Base-by-base conservation (phyloP, 2,329 filamentous ascomycete genomes). In the Diplodia intermedia region DNA sequence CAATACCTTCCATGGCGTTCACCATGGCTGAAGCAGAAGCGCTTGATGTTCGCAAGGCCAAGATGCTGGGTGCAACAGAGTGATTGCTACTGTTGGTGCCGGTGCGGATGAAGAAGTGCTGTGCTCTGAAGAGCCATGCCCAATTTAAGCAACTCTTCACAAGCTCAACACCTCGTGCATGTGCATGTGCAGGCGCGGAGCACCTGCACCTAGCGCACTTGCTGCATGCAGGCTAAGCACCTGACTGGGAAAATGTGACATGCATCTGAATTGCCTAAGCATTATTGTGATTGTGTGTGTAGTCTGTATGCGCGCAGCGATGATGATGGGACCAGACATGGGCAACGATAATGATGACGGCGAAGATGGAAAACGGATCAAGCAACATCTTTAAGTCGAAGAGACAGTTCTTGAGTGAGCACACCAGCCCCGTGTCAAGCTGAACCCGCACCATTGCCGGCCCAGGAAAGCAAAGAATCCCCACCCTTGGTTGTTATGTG, bases 1-100 rank as follows among this genome's bases (percentile, higher is more conserved):
- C n/a, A n/a, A 66, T 66, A 18, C 65, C 65, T 38, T 66, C 65
- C 65, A 66, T 66, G 23, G 54, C 31, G 14, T n/a, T 55, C 11
- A 29, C 40, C 65, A 57, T 57, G 43, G 47, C n/a, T 29, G n/a
- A 38, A 52, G 18, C 9, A n/a, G 12, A 2, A 5, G 6, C 23
- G 14, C 50, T 38, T 53, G 49, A 18, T 18, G 38, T 18, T n/a
- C 11, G 3, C 43, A 20, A 47, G 14, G 7, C 43, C 43, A n/a
- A 47, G 43, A 47, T 3, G 43, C 43, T 20, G 15, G 40, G 40
- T 26, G 26, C 4, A 26, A 4, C 26, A 26, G n/a, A n/a, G 15
- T 47, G 14, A 43, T 8, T 18, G 40, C 40, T 47, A 18, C 18
- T n/a, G 40, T 20, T 47, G 18, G 43, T 9, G 43, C 3, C 20